These are phyloP conservation scores for Ophiostoma angusticollis DNA, from an alignment of 2,329 filamentous ascomycete genomes.

Conservation along the genomic window DNA sequence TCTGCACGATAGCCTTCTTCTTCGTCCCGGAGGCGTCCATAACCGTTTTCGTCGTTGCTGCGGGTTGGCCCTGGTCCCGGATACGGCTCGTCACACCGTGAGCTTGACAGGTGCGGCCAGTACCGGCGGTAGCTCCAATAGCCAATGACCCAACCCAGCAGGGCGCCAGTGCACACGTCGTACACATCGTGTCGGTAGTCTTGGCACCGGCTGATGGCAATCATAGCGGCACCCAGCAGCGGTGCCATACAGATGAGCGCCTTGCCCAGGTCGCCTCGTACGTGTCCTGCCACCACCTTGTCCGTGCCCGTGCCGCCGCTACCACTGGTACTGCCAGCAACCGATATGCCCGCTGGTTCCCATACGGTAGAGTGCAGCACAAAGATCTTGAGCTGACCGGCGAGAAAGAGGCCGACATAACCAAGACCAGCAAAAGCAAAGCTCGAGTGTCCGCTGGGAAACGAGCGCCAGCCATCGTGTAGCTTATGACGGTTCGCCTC, in stretches of 20 bases:
- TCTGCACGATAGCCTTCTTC: constrained; percentile 34
- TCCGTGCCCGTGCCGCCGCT: no score
- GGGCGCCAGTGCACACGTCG: constrained; percentile 49
- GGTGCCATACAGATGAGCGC: constrained; percentile 46
- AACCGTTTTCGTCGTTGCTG: constrained; percentile 17
- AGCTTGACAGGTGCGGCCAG: constrained; percentile 42
- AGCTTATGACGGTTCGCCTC: constrained; percentile 54
- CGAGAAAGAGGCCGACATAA: constrained; percentile 57
- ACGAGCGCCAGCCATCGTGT: constrained; percentile 75
- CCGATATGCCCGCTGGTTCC: no score
- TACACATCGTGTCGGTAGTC: constrained; percentile 62
- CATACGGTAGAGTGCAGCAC: constrained; percentile 16
- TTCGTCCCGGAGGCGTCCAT: constrained; percentile 37
- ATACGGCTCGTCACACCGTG: constrained; percentile 44
- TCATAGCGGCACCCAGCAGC: constrained; percentile 49
- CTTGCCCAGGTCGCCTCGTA: constrained; percentile 35
- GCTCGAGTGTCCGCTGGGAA: constrained; percentile 68
- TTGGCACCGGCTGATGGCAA: constrained; percentile 56
- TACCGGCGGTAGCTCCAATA: constrained; percentile 56
- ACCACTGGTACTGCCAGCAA: no score
- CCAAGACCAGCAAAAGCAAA: constrained; percentile 71
- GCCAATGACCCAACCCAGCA: constrained; percentile 46
- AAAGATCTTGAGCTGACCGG: constrained; percentile 51
- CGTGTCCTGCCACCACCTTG: constrained; percentile 11
- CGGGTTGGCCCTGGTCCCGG: constrained; percentile 26